A percentile compares a stretch with the other conserved stretches of the same genome.
Evolutionary conservation across 2,329 filamentous ascomycete species (phyloP).

Genomic region (Aspergillus ibericus): DNA sequence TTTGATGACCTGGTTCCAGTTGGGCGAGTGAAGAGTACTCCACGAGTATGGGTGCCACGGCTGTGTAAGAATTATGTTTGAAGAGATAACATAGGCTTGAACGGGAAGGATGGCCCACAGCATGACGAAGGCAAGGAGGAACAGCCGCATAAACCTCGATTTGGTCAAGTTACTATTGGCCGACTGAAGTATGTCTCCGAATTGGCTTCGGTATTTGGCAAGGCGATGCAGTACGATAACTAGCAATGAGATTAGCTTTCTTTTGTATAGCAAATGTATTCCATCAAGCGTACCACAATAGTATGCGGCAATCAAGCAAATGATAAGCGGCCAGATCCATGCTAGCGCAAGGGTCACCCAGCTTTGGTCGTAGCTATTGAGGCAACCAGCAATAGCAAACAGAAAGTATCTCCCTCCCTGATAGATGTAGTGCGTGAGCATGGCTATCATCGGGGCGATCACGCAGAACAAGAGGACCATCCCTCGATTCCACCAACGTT

Average conservation of each 20-base stretch:
- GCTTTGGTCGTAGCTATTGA: slow-evolving; percentile 53
- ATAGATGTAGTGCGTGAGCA: slow-evolving; percentile 59
- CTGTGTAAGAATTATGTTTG: slow-evolving; percentile 38
- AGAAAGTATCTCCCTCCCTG: slow-evolving; percentile 61
- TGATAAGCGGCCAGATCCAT: slow-evolving; percentile 57
- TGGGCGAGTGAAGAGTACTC: slow-evolving; percentile 51
- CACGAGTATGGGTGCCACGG: slow-evolving; percentile 53
- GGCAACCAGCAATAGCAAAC: slow-evolving; percentile 60
- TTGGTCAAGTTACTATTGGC: slow-evolving; percentile 54
- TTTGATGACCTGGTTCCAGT: slow-evolving; percentile 53
- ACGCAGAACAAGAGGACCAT: slow-evolving; percentile 60
- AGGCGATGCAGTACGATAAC: slow-evolving; percentile 63
- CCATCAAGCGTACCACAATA: slow-evolving; percentile 54
- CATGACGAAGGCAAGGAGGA: slow-evolving; percentile 53
- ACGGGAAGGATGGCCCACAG: slow-evolving; percentile 57
- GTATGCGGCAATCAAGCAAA: slow-evolving; percentile 54
- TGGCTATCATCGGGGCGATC: slow-evolving; percentile 55
- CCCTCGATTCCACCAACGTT: slow-evolving; percentile 47
- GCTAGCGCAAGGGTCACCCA: slow-evolving; percentile 59
- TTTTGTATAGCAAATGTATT: not conserved
- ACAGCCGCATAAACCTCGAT: slow-evolving; percentile 60
- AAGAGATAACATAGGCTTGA: slow-evolving; percentile 52
- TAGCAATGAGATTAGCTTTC: slow-evolving; percentile 29
- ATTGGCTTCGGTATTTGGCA: slow-evolving; percentile 58
- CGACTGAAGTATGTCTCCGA: slow-evolving; percentile 56